Evolutionary conservation across 208 protist species (phyloP).

Genomic region (Acanthamoeba lenticulata): DNA sequence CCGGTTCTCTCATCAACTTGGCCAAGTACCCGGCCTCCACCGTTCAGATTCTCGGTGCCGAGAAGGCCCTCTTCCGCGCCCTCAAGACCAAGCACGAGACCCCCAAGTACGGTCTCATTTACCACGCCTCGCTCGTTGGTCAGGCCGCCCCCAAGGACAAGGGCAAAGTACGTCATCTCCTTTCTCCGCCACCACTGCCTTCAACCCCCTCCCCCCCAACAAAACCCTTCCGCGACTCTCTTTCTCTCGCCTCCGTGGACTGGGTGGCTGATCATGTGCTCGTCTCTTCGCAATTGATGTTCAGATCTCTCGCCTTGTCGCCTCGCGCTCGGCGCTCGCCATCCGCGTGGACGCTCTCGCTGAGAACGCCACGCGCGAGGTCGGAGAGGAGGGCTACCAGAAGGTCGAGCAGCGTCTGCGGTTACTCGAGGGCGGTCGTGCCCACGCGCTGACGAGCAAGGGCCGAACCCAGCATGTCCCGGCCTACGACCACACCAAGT

Average conservation of each 20-base stretch:
- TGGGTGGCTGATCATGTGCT: too few relatives aligned
- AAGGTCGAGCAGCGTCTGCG: constrained; percentile 52
- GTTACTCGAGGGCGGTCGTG: not conserved
- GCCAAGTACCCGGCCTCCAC: constrained; percentile 99
- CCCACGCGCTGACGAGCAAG: not conserved
- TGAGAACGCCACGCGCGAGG: constrained; percentile 75
- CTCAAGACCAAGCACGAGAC: constrained; percentile 98
- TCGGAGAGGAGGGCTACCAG: constrained; percentile 78
- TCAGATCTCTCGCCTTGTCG: constrained; percentile 97
- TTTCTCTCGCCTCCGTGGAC: too few relatives aligned
- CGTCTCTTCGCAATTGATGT: not conserved
- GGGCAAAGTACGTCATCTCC: constrained; percentile 80
- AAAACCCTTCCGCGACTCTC: too few relatives aligned
- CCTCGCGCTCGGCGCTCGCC: constrained; percentile 98
- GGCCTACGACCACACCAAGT: constrained; percentile 20
- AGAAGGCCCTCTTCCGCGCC: constrained; percentile 99
- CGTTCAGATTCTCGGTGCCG: constrained; percentile 99
- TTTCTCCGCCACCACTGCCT: too few relatives aligned
- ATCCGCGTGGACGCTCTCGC: constrained; percentile 97
- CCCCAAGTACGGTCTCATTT: constrained; percentile 99
- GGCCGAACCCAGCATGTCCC: not conserved
- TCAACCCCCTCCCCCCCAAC: not conserved
- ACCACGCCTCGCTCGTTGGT: constrained; percentile 98
- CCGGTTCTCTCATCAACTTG: constrained; percentile 97
- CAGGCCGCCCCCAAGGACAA: constrained; percentile 97